These are phyloP conservation scores for Zizania latifolia DNA, from an alignment of 176 grass and related monocot species.

Conservation along the genomic window DNA sequence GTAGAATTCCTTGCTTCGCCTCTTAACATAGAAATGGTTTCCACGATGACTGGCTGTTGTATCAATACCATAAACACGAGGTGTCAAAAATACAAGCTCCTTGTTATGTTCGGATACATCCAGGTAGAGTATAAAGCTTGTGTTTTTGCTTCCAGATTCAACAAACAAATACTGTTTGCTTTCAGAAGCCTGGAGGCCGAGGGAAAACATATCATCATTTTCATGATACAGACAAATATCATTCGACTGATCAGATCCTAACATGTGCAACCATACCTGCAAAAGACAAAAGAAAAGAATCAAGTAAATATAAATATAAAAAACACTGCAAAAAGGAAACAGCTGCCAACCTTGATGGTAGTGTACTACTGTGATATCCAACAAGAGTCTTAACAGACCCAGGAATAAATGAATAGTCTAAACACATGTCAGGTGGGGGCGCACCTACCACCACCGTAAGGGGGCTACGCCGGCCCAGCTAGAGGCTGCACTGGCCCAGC, in stretches of 20 bases:
- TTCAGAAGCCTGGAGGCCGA: conserved; percentile 65
- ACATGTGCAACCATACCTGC: conserved; percentile 76
- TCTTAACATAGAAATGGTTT: conserved; percentile 81
- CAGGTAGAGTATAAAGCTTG: conserved; percentile 66
- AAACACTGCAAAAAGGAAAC: background rate
- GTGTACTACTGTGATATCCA: background rate
- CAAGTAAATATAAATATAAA: background rate
- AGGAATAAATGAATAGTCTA: background rate
- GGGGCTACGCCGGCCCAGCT: too few species aligned
- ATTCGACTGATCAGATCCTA: conserved; percentile 66
- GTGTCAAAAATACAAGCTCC: conserved; percentile 60
- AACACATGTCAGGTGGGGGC: too few species aligned
- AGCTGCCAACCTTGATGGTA: background rate
- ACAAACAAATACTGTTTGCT: conserved; percentile 93
- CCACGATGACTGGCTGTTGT: conserved; percentile 74
- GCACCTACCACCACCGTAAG: too few species aligned
- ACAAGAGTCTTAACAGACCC: background rate
- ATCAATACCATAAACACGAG: conserved; percentile 69
- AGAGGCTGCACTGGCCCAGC: too few species aligned
- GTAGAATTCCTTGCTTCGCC: conserved; percentile 76
- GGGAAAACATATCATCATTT: conserved; percentile 74
- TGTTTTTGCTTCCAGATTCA: conserved; percentile 84
- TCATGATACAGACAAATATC: conserved; percentile 82
- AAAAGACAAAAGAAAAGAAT: conserved; percentile 33
- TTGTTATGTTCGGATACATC: conserved; percentile 56